These are phyloP conservation scores for Mycosphaerella arachidis DNA, from an alignment of 2,329 filamentous ascomycete species.

Conservation along the genomic window DNA sequence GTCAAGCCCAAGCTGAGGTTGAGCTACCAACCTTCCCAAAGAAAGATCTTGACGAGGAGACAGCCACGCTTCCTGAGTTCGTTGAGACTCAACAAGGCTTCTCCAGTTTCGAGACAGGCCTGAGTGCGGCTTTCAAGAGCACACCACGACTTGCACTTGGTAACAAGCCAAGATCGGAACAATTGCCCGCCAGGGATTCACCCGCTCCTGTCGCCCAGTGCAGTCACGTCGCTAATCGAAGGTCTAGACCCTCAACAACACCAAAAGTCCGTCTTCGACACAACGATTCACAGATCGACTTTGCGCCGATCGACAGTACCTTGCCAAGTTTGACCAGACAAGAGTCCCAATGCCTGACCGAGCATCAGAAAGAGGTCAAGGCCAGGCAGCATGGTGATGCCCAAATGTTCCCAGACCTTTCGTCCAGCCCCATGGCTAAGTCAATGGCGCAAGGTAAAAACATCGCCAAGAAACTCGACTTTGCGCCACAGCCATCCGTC, in stretches of 20 bases:
- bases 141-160: background rate
- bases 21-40: conserved; percentile 47
- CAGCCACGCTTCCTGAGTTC: conserved; percentile 25
- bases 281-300: conserved; percentile 77
- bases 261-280: conserved; percentile 60
- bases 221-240: background rate
- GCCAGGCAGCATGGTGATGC: conserved; percentile 64
- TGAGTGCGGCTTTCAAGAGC: background rate
- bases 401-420: conserved; percentile 64
- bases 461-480: conserved; percentile 26
- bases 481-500: conserved; percentile 10
- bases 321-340: conserved; percentile 41
- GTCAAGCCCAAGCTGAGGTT: conserved; percentile 54
- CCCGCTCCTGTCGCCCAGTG: background rate
- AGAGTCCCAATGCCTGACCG: conserved; percentile 72
- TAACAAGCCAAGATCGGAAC: background rate
- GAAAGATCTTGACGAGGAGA: conserved; percentile 35
- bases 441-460: conserved; percentile 23
- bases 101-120: background rate
- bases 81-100: conserved; percentile 18
- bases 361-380: conserved; percentile 72
- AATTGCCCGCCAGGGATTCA: background rate
- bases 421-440: conserved; percentile 47
- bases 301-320: conserved; percentile 63
- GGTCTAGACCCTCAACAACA: background rate